A percentile compares a stretch with the other conserved stretches of the same genome.
Evolutionary conservation across 2,329 filamentous ascomycete genomes (phyloP).

Genomic region (Lecanicillium sp.): DNA sequence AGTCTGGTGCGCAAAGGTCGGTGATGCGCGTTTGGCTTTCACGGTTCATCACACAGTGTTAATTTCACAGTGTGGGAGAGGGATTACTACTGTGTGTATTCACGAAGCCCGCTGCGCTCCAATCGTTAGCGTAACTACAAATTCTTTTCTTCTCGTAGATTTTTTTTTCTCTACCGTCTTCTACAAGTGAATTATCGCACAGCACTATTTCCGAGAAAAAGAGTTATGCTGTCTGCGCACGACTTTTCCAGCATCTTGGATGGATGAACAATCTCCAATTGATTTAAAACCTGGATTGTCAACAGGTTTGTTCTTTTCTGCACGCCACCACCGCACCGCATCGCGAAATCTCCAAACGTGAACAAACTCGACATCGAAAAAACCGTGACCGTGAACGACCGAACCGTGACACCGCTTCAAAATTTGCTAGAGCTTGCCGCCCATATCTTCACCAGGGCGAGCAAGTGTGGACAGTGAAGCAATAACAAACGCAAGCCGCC

Average conservation of each 20-base stretch:
- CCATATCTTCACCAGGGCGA: slow-evolving; percentile 45
- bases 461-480: slow-evolving; percentile 68
- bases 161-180: background rate
- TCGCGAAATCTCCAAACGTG: background rate
- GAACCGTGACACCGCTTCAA: slow-evolving; percentile 56
- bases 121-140: too few species aligned
- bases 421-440: slow-evolving; percentile 62
- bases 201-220: too few species aligned
- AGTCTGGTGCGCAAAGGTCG: too few species aligned
- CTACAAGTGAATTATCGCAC: too few species aligned
- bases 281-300: too few species aligned
- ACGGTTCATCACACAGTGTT: background rate
- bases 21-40: slow-evolving; percentile 4
- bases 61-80: background rate
- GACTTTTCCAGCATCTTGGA: too few species aligned
- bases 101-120: too few species aligned
- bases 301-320: background rate
- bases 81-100: too few species aligned
- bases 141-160: background rate
- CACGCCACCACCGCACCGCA: too few species aligned
- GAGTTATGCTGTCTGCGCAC: too few species aligned
- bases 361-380: background rate
- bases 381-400: too few species aligned
- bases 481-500: slow-evolving; percentile 40
- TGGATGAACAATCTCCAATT: too few species aligned